Base-by-base conservation (phyloP, 306 rosid genomes). In the Quercus rubra region DNA sequence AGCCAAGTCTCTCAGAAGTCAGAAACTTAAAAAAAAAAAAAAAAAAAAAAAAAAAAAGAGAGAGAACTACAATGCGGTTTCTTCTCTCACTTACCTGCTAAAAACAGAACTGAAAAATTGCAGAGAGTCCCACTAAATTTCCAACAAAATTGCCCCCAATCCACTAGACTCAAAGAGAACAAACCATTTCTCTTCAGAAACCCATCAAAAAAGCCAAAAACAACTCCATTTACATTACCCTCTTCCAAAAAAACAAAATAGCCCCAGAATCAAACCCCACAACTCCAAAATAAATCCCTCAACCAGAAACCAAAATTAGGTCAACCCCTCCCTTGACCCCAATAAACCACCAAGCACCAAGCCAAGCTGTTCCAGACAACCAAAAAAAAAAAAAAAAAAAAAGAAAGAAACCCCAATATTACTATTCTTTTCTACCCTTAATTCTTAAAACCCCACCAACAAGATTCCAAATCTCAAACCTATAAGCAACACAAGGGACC, bases 271-370 rank as follows among this genome's bases (percentile, higher is more conserved):
- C 73, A 55, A 78, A 75, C 77, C 74, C 78, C 70, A 61, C 70
- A 80, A 69, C 55, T 74, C 71, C 70, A 77, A 56, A 25, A 75
- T 35, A 31, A 43, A 74, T 55, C 19, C 69, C 71, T 78, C 70
- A 83, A 71, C 70, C 75, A 86, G 76, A 79, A 51, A 83, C 77
- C 55, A 1, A 77, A 83, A 79, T 88, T 88, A 92, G 93, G 94
- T 86, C 89, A 94, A 90, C 97, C 86, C 90, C 91, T 71, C 75
- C 85, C 30, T 70, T 74, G n/a, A 12, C 25, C 80, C 79, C 51
- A 76, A 77, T 72, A 78, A 77, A 59, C 41, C 75, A 43, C 78
- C 77, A 41, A 41, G 46, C 46, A 7, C 12, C 46, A 41, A 41
- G 46, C 46, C 46, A 7, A 46, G 23, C 21, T 27, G 33, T 14